Evolutionary conservation across 2,329 filamentous ascomycete species (phyloP), one percentile per base, ranked within the genome.

Genomic region (Elsinoe batatas): DNA sequence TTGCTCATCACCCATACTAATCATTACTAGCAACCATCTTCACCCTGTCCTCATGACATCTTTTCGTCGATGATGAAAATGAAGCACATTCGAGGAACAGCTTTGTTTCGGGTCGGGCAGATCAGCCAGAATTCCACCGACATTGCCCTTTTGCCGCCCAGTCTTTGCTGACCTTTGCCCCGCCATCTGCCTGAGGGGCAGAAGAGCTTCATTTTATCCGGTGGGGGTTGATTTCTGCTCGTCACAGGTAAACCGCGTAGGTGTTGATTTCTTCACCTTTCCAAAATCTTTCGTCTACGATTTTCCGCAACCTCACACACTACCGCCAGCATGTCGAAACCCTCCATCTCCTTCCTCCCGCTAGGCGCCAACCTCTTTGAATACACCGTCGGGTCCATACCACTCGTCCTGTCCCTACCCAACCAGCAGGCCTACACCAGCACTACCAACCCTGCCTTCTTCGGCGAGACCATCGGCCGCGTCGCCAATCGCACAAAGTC

Each of bases 401-500:
- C 96, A 74, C 93, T 98, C 61, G 91, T 96, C 18, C 87, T 93
- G 63, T 84, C 85, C 54, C 96, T 96, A 73, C 81, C 87, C 15
- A 83, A 79, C 12, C 80, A 86, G 54, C 81, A 86, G 43, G 80
- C 84, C 58, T 96, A 96, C 74, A 79, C 79, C 61, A 73, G 81
- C 62, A 72, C 81, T 62, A 75, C 91, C 76, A 91, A 93, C 73
- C 74, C 71, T 10, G 83, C 88, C 1, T 91, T 83, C 75, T 97
- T 95, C 67, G 91, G 93, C 61, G 91, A 91, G 69, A 97, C 89
- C 43, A 95, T 97, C 68, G 93, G 93, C 56, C 87, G 81, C 37
- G 76, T 82, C 30, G 79, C 90, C 59, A 97, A 97, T 74, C 85
- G 91, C 57, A 82, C 95, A 67, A 80, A 81, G 56, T 76, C 79